Evolutionary conservation across 768 basidiomycete genomes (phyloP), one percentile per base, ranked within the genome.

Genomic region (Mrakia gelida): DNA sequence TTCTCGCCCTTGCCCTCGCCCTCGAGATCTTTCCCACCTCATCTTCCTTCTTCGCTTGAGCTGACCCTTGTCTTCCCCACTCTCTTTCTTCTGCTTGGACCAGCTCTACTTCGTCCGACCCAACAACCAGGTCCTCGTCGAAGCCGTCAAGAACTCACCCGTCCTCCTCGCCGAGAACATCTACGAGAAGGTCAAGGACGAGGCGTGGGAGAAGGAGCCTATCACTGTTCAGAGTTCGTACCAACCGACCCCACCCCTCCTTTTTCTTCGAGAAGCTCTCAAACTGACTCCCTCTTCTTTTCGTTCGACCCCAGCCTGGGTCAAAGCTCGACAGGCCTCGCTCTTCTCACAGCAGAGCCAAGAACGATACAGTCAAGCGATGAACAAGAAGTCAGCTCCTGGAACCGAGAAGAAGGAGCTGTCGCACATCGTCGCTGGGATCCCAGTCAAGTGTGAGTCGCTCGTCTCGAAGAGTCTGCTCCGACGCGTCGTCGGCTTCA

Each of bases 91-190:
- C n/a, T n/a, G 16, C 13, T 23, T 54, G 4, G 11, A 54, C 3
- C 49, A 52, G 59, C 59, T 75, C n/a, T 76, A 76, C 71, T 78
- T 78, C 34, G 38, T 56, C 0, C 71, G 79, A 54, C 87, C 88
- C 0, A 83, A 86, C 79, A 88, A 88, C 84, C 86, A 88, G 80
- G 84, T 87, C 43, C 77, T 79, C 1, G 83, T 88, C n/a, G 79
- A 82, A 13, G 87, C 87, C 2, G 84, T 88, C 76, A 81, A 83
- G 71, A 86, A 86, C 68, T 86, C 85, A 1, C 87, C 87, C 11
- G 85, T 88, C 0, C 84, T 88, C 15, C 81, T 85, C 80, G 83
- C 86, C 26, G 87, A 84, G 72, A 87, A 87, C 2, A 85, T 82
- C 80, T 86, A 85, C 21, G 83, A 87, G 82, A 88, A 88, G 23